phyloP scores from a whole-genome alignment of 345 rosid genomes.

The Pistacia integerrima region DNA sequence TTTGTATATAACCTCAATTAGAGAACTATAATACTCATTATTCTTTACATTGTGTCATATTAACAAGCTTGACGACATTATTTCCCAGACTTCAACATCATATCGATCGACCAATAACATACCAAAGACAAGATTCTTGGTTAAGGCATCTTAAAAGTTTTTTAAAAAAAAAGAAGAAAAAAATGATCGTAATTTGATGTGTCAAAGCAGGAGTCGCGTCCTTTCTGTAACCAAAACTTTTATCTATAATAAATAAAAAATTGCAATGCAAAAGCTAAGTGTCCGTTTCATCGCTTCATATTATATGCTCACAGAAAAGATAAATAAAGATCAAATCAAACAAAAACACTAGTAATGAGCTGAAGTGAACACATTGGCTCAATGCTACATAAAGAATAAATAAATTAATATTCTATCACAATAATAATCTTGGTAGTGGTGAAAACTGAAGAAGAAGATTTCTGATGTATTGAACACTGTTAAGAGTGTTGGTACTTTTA shows the following conservation, averaged over 20 bases:
- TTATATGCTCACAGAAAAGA: neutral
- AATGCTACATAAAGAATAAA: neutral
- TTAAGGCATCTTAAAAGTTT: no score
- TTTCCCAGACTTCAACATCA: no score
- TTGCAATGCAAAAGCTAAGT: neutral
- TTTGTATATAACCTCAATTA: no score
- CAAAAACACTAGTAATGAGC: neutral
- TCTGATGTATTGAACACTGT: neutral
- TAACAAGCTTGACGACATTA: no score
- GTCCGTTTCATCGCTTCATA: no score
- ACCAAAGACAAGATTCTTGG: no score
- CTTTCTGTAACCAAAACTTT: neutral
- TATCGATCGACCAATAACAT: no score
- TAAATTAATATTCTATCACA: neutral
- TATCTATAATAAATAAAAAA: neutral
- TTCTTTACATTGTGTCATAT: no score
- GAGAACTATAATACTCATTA: no score
- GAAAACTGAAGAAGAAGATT: slow-evolving; percentile 20
- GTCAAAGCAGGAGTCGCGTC: neutral
- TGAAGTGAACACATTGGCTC: neutral
- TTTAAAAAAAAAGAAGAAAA: no score
- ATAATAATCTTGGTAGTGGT: slow-evolving; percentile 6
- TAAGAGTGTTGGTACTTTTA: neutral
- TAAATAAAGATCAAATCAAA: neutral
- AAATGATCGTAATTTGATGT: no score